Conservation (phyloP, 345 rosid genomes). For the Salix brachista region DNA sequence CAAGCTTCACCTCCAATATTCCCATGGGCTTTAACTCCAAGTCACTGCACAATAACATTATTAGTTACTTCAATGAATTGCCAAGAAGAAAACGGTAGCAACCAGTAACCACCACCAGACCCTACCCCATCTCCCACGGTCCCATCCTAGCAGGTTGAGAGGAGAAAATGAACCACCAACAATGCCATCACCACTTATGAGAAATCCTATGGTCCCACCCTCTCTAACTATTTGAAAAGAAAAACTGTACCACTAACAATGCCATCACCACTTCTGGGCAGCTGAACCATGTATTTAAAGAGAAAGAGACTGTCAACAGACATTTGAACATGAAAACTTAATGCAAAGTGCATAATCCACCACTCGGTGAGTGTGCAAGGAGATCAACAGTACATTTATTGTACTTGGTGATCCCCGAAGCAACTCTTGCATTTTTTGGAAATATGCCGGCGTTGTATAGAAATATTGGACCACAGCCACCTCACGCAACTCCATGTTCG, state of each 20-base stretch:
- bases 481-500: neutral
- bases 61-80: conserved; percentile 5
- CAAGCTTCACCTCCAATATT: conserved; percentile 91
- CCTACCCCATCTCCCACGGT: neutral
- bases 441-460: neutral
- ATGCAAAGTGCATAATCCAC: neutral
- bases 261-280: neutral
- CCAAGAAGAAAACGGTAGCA: neutral
- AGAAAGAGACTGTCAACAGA: neutral
- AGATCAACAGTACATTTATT: neutral
- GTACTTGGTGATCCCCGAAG: neutral
- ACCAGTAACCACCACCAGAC: neutral
- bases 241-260: neutral
- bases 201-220: neutral
- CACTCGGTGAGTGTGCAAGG: neutral
- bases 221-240: neutral
- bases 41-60: conserved; percentile 50
- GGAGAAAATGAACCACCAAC: neutral
- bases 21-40: conserved; percentile 94
- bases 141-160: neutral
- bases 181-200: neutral
- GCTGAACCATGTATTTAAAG: neutral
- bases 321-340: neutral
- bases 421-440: neutral
- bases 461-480: neutral